Base-by-base conservation (phyloP, 1,284 basidiomycete species). In the Ganoderma multipileum region DNA sequence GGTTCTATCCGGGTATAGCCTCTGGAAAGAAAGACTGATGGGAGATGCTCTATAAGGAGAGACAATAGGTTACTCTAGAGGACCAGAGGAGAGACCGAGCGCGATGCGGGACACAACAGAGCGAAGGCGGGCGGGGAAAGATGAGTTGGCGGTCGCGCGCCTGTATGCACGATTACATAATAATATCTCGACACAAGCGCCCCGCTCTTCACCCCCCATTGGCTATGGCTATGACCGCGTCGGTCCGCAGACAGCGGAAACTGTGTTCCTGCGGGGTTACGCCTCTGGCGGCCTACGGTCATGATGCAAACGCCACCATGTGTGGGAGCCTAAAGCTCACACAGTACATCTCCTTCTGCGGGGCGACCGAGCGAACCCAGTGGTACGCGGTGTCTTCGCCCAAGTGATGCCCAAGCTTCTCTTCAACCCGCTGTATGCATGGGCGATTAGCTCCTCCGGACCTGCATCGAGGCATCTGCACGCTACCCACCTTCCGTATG, bases 271-370 rank as follows among this genome's bases (percentile, higher is more conserved):
- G 47, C 55, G 57, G 36, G 42, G 54, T 42, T 36, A 47, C 30
- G 47, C 23, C 23, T 26, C 47, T 20, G 8, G 47, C 47, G 23
- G 44, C 38, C 7, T 33, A 30, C 61, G 47, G 50, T 68, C 64
- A 68, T 14, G 52, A 57, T 57, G 63, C 68, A 50, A 65, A 87
- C 2, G 87, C 90, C 11, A 89, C 88, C 64, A 81, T 81, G 50
- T 78, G 78, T 23, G 96, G 95, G 28, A 99, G 86, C 60, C 92
- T 84, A 85, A 99, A 99, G 76, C 92, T 93, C 65, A 99, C 88
- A 81, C 98, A 98, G 81, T 98, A 99, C 98, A 99, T 99, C 76
- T 97, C 94, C 83, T 99, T 99, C 82, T 91, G 95, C 3, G 98
- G 98, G 2, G 97, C 96, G 9, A 99, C 97, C 16, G 93, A 92